Evolutionary conservation across 805 yeast species (phyloP), one percentile per base, ranked within the genome.

Genomic region (Torulaspora maleeae): DNA sequence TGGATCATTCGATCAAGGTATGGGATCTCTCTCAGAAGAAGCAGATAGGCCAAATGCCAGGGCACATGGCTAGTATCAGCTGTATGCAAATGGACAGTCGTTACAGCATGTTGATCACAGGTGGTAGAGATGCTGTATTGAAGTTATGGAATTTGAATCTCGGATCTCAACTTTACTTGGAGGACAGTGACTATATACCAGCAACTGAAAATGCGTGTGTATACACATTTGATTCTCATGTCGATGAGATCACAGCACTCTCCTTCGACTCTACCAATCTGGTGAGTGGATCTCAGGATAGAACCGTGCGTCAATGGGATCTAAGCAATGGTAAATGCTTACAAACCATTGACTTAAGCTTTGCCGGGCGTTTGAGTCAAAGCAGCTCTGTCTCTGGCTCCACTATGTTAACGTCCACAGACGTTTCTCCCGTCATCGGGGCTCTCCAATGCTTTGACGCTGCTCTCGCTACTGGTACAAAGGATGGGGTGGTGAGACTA

Each of bases 261-360:
- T 74, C 79, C 53, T 75, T 77, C 57, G 75, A 74, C 50, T 73
- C 74, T 12, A 64, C 67, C 36, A 73, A 73, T n/a, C 56, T 84
- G 38, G 79, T 85, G 2, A 75, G 85, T 40, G 89, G 88, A 0
- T 82, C 90, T 0, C 74, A 77, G 35, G 93, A 84, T 59, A 70
- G 77, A 39, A 84, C 91, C 0, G 74, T 85, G 9, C 72, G 90
- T 39, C 87, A 82, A 59, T 84, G 91, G 91, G 91, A 84, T 64
- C 52, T 80, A 49, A 68, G 63, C 25, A 74, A 80, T 0, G 90
- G 89, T 0, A 76, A 77, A 50, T 81, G 88, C 61, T 50, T 79
- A 13, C 87, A 82, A 56, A 82, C 89, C 0, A 72, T 84, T 35
- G 91, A 85, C 64, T 77, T 84, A n/a, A 61, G 59, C 38, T 63